Evolutionary conservation across 495 filamentous ascomycete species (phyloP), one percentile per base, ranked within the genome.

Genomic region (Cercophora sp.): DNA sequence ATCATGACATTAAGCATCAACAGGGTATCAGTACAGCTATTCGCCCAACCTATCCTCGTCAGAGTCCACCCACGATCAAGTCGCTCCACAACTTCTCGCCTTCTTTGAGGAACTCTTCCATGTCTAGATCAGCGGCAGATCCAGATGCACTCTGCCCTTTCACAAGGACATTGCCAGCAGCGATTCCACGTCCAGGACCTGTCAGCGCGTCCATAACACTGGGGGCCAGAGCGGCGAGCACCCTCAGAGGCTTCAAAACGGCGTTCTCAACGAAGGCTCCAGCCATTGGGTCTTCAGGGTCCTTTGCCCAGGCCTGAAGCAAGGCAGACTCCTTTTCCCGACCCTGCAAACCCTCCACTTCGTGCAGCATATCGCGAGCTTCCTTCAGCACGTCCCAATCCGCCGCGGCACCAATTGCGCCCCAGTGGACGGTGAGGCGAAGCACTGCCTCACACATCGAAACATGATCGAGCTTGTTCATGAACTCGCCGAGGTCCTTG

Each of bases 361-460:
- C 69, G 9, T 55, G 47, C 39, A 76, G 55, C 59, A 72, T 55
- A 5, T 60, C 63, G 44, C 46, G 61, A 4, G 75, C 72, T 19
- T 66, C 37, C n/a, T 34, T 47, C 4, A 63, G 44, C 0, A 76
- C 52, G 0, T 60, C 57, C 72, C 71, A 74, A 9, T 68, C 60
- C 18, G 57, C 57, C 1, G 63, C 64, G 29, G 66, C 63, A 1
- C 64, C 65, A 6, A 60, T 45, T 1, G 60, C 58, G 5, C 52
- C 63, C 15, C 69, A 63, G 25, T 67, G 57, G 4, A 71, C 24
- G 8, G 67, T 57, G 8, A 75, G 55, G 2, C 60, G 58, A 18
- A 77, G 51, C 10, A 75, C 32, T 8, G 54, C 55, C 42, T 77
- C 69, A 56, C 69, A 71, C 35, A 78, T 58, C n/a, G 65, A 70